Conservation (phyloP, 2,329 filamentous ascomycete species). For the Phialocephala sp. region DNA sequence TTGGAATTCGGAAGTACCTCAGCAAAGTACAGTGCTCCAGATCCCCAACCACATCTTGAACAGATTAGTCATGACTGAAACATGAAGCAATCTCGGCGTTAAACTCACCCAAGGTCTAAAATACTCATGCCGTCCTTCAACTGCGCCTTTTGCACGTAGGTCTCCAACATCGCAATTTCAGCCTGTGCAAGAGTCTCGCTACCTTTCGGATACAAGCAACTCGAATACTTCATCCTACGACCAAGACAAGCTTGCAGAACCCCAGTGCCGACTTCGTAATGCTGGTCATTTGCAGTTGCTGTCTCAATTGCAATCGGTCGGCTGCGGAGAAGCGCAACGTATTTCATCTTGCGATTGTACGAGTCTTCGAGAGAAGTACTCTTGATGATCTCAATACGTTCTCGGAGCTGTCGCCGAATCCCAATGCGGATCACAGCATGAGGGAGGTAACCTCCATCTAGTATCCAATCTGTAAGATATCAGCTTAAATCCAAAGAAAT, state of each 20-base stretch:
- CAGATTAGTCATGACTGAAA: not conserved
- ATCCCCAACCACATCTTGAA: conserved; percentile 71
- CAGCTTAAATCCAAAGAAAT: conserved; percentile 7
- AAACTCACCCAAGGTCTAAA: conserved; percentile 39
- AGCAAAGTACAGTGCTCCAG: conserved; percentile 67
- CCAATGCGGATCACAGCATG: conserved; percentile 66
- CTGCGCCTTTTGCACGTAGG: conserved; percentile 64
- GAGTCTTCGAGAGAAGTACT: conserved; percentile 57
- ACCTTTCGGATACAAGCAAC: conserved; percentile 67
- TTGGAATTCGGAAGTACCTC: conserved; percentile 65
- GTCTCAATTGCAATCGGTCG: conserved; percentile 74
- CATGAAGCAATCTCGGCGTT: not conserved
- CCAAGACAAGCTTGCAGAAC: conserved; percentile 66
- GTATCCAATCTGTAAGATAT: conserved; percentile 54
- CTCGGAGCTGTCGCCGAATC: conserved; percentile 68
- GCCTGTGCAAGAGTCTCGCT: conserved; percentile 68
- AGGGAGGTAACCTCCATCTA: conserved; percentile 71
- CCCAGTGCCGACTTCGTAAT: conserved; percentile 74
- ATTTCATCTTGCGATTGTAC: conserved; percentile 66
- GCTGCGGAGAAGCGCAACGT: conserved; percentile 62
- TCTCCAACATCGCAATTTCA: conserved; percentile 68
- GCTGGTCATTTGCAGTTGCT: conserved; percentile 68
- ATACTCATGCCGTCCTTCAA: conserved; percentile 44
- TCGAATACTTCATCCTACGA: conserved; percentile 75
- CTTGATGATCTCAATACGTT: conserved; percentile 61